Conservation (phyloP, 768 basidiomycete species). For the Dacryopinax primogenitus region DNA sequence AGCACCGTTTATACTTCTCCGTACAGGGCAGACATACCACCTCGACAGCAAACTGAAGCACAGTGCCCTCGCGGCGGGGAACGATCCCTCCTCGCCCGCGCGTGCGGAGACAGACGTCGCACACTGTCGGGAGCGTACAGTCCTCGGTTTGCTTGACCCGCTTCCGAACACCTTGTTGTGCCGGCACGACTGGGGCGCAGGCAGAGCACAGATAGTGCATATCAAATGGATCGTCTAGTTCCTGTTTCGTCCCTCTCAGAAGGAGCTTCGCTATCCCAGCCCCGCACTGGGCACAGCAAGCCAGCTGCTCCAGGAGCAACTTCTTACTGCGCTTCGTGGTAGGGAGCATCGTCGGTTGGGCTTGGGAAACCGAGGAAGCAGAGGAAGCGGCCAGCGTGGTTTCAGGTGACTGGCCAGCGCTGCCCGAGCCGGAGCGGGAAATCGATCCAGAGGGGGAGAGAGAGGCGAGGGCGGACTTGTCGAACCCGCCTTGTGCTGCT, state of each 20-base stretch:
- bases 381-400: not conserved
- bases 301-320: conserved; percentile 11
- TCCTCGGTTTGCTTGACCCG: conserved; percentile 14
- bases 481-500: not conserved
- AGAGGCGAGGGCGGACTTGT: not conserved
- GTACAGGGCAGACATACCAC: conserved; percentile 12
- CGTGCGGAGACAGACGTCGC: conserved; percentile 14
- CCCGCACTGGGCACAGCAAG: conserved; percentile 8
- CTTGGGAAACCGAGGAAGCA: not conserved
- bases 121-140: conserved; percentile 11
- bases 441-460: not conserved
- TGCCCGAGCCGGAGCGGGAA: not conserved
- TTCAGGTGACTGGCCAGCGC: not conserved
- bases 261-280: conserved; percentile 12
- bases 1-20: conserved; percentile 14
- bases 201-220: conserved; percentile 10
- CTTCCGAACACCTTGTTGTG: conserved; percentile 9
- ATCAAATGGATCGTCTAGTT: conserved; percentile 10
- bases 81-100: conserved; percentile 13
- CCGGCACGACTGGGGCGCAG: conserved; percentile 7
- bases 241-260: conserved; percentile 11
- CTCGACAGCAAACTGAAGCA: conserved; percentile 11
- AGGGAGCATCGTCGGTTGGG: not conserved
- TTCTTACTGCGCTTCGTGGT: conserved; percentile 13
- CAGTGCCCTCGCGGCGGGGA: not conserved